A percentile compares a stretch with the other conserved stretches of the same genome.
Evolutionary conservation across 108 stramenopile species (phyloP).

Genomic region (Skeletonema marinoi): DNA sequence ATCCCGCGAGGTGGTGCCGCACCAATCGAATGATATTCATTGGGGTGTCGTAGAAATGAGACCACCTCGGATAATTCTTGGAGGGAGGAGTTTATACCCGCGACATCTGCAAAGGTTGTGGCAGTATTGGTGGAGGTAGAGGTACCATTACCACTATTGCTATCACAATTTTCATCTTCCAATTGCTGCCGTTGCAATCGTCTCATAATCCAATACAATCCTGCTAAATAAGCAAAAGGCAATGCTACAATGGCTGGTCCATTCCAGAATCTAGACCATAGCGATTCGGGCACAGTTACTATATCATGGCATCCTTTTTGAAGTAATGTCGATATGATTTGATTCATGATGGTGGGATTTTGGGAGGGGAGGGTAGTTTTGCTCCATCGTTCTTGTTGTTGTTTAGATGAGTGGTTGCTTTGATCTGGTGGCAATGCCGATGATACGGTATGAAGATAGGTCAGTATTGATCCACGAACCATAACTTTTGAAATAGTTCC

Average conservation of each 20-base stretch:
- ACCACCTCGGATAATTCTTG: constrained; percentile 91
- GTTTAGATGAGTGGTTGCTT: neutral
- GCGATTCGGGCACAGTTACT: constrained; percentile 61
- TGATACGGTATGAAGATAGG: constrained; percentile 22
- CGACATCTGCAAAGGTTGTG: constrained; percentile 91
- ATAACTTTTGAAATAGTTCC: constrained; percentile 33
- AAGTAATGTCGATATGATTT: constrained; percentile 56
- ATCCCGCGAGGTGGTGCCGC: constrained; percentile 76
- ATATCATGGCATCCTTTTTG: constrained; percentile 60
- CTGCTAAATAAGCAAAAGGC: constrained; percentile 83
- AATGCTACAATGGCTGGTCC: constrained; percentile 63
- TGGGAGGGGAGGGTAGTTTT: constrained; percentile 57
- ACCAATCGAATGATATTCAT: constrained; percentile 56
- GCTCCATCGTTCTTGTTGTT: constrained; percentile 55
- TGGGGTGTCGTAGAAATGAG: constrained; percentile 59
- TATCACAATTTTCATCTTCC: constrained; percentile 5
- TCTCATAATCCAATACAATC: constrained; percentile 74
- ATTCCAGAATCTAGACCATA: constrained; percentile 48
- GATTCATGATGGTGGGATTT: constrained; percentile 54
- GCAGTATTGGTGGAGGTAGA: neutral
- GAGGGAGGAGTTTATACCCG: constrained; percentile 84
- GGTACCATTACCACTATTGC: neutral
- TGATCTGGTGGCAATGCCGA: neutral
- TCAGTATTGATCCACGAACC: constrained; percentile 28
- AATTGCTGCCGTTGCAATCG: constrained; percentile 43